Conservation (phyloP, 192 early-diverging fungal species). For the Coemansia reversa region DNA sequence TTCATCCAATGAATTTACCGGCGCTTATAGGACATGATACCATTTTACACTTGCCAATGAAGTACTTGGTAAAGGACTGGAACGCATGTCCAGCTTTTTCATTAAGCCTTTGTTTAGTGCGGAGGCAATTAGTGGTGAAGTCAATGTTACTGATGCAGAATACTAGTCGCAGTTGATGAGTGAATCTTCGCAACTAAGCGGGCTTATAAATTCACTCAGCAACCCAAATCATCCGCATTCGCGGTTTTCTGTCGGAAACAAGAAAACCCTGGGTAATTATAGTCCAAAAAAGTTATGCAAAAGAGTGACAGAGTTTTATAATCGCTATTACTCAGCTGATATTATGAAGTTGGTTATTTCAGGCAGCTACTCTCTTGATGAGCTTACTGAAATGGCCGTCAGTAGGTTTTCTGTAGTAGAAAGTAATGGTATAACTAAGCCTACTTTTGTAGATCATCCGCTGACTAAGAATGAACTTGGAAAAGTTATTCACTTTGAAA, state of each 20-base stretch:
- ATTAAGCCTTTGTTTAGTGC: slow-evolving; percentile 79
- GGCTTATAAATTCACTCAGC: neutral
- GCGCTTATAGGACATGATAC: slow-evolving; percentile 9
- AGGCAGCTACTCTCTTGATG: slow-evolving; percentile 75
- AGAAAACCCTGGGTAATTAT: slow-evolving; percentile 70
- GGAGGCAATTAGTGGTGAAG: slow-evolving; percentile 79
- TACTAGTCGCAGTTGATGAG: slow-evolving; percentile 78
- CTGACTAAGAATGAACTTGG: slow-evolving; percentile 67
- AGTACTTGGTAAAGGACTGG: slow-evolving; percentile 56
- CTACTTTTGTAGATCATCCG: slow-evolving; percentile 63
- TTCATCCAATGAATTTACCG: slow-evolving; percentile 26
- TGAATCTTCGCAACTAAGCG: slow-evolving; percentile 35
- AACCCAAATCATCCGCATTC: slow-evolving; percentile 73
- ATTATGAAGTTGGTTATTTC: slow-evolving; percentile 85
- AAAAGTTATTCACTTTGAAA: slow-evolving; percentile 65
- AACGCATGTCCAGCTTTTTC: slow-evolving; percentile 83
- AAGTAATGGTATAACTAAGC: slow-evolving; percentile 65
- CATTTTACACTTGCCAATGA: slow-evolving; percentile 22
- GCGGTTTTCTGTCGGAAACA: slow-evolving; percentile 82
- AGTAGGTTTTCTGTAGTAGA: slow-evolving; percentile 72
- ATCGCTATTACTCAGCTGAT: slow-evolving; percentile 87
- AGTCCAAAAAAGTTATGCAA: slow-evolving; percentile 48
- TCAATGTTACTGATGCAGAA: slow-evolving; percentile 88
- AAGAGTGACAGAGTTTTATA: slow-evolving; percentile 80
- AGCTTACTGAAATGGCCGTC: slow-evolving; percentile 72